These are phyloP conservation scores for Aureobasidium melanogenum DNA, from an alignment of 2,329 filamentous ascomycete genomes.

Conservation along the genomic window DNA sequence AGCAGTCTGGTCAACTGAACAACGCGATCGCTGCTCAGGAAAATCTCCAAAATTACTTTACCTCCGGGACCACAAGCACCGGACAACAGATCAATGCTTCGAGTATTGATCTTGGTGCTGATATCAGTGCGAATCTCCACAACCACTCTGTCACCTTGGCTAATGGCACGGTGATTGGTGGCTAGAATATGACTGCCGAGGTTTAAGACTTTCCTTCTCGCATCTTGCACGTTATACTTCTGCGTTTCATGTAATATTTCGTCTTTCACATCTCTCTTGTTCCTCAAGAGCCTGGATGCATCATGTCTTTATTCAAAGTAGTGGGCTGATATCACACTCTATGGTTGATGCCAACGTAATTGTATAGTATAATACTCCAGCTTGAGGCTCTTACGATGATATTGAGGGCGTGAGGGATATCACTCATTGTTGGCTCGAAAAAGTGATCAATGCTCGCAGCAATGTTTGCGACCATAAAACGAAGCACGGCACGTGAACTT, in stretches of 20 bases:
- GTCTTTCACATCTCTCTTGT: background rate
- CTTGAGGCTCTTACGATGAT: background rate
- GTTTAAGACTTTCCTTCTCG: background rate
- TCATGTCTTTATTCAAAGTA: background rate
- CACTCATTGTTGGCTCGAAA: background rate
- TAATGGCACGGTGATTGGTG: constrained; percentile 22
- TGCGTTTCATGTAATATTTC: background rate
- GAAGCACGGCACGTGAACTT: background rate
- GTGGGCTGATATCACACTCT: background rate
- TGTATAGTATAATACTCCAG: background rate
- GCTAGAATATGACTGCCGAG: background rate
- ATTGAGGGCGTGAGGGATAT: background rate
- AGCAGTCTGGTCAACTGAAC: constrained; percentile 31
- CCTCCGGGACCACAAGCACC: constrained; percentile 13
- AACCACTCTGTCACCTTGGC: constrained; percentile 14
- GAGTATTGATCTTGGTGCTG: constrained; percentile 23
- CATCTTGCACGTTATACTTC: background rate
- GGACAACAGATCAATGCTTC: constrained; percentile 16
- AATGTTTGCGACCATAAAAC: background rate
- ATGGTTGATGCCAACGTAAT: background rate
- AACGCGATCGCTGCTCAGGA: constrained; percentile 36
- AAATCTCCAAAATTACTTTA: constrained; percentile 29
- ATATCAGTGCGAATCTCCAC: constrained; percentile 20
- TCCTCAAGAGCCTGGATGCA: background rate
- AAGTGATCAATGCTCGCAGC: background rate